Evolutionary conservation across 768 basidiomycete genomes (phyloP).

Genomic region (Gloeopeniophorella convolvens): DNA sequence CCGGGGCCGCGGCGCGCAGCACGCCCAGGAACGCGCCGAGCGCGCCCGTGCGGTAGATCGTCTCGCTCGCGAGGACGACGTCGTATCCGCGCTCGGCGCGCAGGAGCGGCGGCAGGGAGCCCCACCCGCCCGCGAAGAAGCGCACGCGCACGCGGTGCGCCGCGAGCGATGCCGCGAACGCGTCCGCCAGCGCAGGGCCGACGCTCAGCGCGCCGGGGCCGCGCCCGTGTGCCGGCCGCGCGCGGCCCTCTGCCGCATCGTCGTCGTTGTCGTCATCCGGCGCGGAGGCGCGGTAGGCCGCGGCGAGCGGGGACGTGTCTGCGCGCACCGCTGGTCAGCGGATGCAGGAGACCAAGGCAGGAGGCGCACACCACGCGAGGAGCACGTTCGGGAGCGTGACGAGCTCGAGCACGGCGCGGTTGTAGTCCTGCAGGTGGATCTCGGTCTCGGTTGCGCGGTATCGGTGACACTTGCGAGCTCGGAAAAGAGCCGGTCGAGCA

Average conservation of each 20-base stretch:
- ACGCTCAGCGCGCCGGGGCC: conserved; percentile 57
- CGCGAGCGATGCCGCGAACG: conserved; percentile 58
- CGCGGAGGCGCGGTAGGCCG: conserved; percentile 35
- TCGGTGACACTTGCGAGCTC: conserved; percentile 24
- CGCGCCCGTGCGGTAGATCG: conserved; percentile 72
- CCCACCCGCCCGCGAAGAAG: conserved; percentile 85
- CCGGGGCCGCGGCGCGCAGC: conserved; percentile 28
- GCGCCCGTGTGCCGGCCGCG: conserved; percentile 4
- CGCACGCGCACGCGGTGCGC: conserved; percentile 50
- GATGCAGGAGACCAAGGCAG: not conserved
- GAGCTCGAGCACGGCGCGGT: conserved; percentile 69
- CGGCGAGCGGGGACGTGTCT: conserved; percentile 61
- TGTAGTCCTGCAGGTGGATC: conserved; percentile 90
- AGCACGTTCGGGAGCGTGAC: conserved; percentile 76
- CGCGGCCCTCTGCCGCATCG: conserved; percentile 26
- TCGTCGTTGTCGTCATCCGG: conserved; percentile 25
- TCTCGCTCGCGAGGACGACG: conserved; percentile 84
- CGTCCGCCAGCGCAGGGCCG: conserved; percentile 51
- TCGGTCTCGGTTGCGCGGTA: conserved; percentile 33
- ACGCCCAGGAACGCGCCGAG: conserved; percentile 54
- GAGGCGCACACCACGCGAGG: conserved; percentile 70
- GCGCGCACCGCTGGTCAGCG: not conserved
- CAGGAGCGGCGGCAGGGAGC: conserved; percentile 30
- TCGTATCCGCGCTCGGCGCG: conserved; percentile 39
- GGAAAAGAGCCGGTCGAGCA: conserved; percentile 55